Conservation (phyloP, 495 filamentous ascomycete species). For the Penicillium canariense region DNA sequence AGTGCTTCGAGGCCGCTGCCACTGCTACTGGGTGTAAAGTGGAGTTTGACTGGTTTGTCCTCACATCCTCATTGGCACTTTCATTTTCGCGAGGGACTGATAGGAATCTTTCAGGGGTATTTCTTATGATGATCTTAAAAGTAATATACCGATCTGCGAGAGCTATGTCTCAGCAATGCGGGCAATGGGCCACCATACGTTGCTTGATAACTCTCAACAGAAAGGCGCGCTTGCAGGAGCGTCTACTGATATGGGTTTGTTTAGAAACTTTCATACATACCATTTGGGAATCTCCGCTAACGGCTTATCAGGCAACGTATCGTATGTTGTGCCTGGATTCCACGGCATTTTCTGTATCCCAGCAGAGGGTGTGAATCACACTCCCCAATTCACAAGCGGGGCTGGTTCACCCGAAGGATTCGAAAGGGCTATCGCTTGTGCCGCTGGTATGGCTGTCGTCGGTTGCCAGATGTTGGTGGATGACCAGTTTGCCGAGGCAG, state of each 20-base stretch:
- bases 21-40: slow-evolving; percentile 55
- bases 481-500: slow-evolving; percentile 31
- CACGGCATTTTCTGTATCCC: slow-evolving; percentile 57
- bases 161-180: slow-evolving; percentile 53
- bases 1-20: slow-evolving; percentile 58
- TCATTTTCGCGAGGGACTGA: background rate
- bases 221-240: slow-evolving; percentile 24
- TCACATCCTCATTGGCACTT: background rate
- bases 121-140: slow-evolving; percentile 54
- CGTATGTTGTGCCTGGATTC: slow-evolving; percentile 56
- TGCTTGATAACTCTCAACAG: slow-evolving; percentile 44
- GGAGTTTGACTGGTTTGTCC: slow-evolving; percentile 38
- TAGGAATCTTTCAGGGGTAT: slow-evolving; percentile 27
- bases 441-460: slow-evolving; percentile 56
- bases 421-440: slow-evolving; percentile 46
- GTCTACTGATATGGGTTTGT: slow-evolving; percentile 42
- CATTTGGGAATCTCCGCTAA: background rate
- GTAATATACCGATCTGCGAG: slow-evolving; percentile 48
- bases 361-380: slow-evolving; percentile 54
- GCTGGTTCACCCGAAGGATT: slow-evolving; percentile 52
- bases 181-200: slow-evolving; percentile 40
- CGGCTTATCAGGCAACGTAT: slow-evolving; percentile 51
- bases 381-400: slow-evolving; percentile 51
- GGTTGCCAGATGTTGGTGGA: slow-evolving; percentile 51
- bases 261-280: background rate